phyloP scores from a whole-genome alignment of 1,139 yeast genomes.

The Sugiyamaella grinbergsii region DNA sequence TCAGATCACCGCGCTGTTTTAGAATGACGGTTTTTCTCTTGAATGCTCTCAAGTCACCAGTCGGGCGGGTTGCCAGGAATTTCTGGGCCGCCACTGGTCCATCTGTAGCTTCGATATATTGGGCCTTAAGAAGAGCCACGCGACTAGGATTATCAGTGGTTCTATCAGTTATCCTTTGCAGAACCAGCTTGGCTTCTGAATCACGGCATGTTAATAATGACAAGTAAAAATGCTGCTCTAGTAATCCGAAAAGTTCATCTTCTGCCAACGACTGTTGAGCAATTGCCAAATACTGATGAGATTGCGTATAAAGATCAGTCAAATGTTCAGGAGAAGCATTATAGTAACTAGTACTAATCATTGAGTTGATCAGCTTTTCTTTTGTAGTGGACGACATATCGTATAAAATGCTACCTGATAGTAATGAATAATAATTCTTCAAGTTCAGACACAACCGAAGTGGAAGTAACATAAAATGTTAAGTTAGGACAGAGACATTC shows the following conservation, averaged over 20 bases:
- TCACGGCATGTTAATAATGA: conserved; percentile 67
- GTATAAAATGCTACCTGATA: too few relatives aligned
- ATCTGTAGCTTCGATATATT: conserved; percentile 59
- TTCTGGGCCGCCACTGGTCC: conserved; percentile 50
- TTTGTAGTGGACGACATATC: conserved; percentile 5
- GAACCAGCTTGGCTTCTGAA: conserved; percentile 64
- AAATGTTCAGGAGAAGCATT: conserved; percentile 34
- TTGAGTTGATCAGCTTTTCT: conserved; percentile 15
- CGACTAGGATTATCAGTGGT: conserved; percentile 60
- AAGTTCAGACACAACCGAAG: not conserved
- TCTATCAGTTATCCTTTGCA: conserved; percentile 66
- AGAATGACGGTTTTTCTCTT: conserved; percentile 45
- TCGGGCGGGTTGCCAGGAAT: conserved; percentile 39
- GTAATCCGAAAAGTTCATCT: conserved; percentile 57
- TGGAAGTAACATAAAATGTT: too few relatives aligned
- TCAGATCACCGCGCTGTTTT: conserved; percentile 38
- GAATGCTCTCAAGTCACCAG: conserved; percentile 41
- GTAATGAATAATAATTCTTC: not conserved
- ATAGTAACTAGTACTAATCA: conserved; percentile 25
- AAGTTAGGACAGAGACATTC: too few relatives aligned
- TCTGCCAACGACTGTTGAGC: conserved; percentile 46
- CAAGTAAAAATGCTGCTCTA: conserved; percentile 73
- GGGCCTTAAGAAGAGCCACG: conserved; percentile 57
- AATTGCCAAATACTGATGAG: conserved; percentile 41
- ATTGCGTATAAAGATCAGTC: conserved; percentile 34